A percentile compares a stretch with the other conserved stretches of the same genome.
Conservation (phyloP, 306 rosid genomes). For the Vigna hirtella region DNA sequence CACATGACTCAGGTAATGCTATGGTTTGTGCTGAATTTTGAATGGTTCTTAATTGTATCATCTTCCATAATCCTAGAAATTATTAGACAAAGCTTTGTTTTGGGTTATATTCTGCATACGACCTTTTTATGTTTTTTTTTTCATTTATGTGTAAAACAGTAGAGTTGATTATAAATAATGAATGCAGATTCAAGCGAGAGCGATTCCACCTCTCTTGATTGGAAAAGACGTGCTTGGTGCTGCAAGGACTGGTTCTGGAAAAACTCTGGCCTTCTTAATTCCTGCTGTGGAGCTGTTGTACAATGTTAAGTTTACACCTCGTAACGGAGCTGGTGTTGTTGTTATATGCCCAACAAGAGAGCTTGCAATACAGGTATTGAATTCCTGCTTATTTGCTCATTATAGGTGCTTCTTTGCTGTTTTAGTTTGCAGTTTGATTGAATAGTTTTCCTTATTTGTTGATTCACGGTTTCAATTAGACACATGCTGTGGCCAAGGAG, state of each 20-base stretch:
- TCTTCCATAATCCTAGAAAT: neutral
- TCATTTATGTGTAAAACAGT: neutral
- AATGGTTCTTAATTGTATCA: neutral
- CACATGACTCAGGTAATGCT: slow-evolving; percentile 75
- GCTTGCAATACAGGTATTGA: slow-evolving; percentile 88
- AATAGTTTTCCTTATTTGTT: slow-evolving; percentile 19
- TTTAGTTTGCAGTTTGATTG: neutral
- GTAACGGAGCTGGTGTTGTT: slow-evolving; percentile 83
- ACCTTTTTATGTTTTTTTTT: neutral
- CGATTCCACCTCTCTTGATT: slow-evolving; percentile 71
- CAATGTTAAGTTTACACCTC: slow-evolving; percentile 64
- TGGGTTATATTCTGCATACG: neutral
- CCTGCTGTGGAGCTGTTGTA: slow-evolving; percentile 90
- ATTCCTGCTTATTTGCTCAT: neutral
- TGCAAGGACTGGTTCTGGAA: slow-evolving; percentile 98
- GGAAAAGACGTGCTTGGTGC: slow-evolving; percentile 97
- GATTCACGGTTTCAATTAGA: slow-evolving; percentile 50
- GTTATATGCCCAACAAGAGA: slow-evolving; percentile 95
- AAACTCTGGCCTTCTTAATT: slow-evolving; percentile 89
- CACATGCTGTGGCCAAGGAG: slow-evolving; percentile 88
- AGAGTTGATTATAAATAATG: slow-evolving; percentile 16
- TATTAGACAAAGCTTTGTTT: neutral
- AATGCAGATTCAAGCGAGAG: slow-evolving; percentile 87
- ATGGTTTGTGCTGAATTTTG: neutral
- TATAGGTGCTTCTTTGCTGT: neutral